Conservation (phyloP, 2,329 filamentous ascomycete genomes). For the Colletotrichum truncatum region DNA sequence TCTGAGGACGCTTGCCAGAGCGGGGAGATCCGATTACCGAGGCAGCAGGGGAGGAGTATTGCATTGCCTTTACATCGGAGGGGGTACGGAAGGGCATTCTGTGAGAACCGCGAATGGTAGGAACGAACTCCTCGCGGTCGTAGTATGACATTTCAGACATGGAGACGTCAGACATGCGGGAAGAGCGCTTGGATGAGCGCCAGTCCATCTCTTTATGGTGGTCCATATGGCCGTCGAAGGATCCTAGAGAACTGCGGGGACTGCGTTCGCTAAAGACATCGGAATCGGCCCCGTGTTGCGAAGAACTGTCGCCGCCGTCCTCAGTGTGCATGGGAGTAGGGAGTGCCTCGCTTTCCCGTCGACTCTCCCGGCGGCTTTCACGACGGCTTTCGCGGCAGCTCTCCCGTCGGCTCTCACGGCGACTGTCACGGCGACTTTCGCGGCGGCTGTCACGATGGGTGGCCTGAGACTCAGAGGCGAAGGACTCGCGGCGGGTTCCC, state of each 20-base stretch:
- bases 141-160: constrained; percentile 47
- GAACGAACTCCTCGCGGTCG: constrained; percentile 56
- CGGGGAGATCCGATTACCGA: constrained; percentile 61
- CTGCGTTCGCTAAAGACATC: constrained; percentile 69
- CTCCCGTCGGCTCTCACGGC: neutral
- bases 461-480: constrained; percentile 12
- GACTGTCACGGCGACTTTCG: constrained; percentile 5
- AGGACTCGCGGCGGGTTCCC: constrained; percentile 9
- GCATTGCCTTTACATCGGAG: constrained; percentile 74
- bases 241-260: constrained; percentile 65
- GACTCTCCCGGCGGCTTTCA: neutral
- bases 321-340: neutral
- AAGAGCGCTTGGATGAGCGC: constrained; percentile 45
- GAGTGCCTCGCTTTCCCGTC: constrained; percentile 6
- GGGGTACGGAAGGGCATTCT: constrained; percentile 75
- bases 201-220: constrained; percentile 42
- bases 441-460: neutral
- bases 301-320: constrained; percentile 55
- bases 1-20: constrained; percentile 56
- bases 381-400: constrained; percentile 7
- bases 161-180: constrained; percentile 61
- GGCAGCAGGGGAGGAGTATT: constrained; percentile 74
- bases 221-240: constrained; percentile 44
- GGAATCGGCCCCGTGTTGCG: constrained; percentile 61
- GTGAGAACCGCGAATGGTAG: constrained; percentile 65